Conservation (phyloP, 139 green algal species). For the Gonium pectorale region DNA sequence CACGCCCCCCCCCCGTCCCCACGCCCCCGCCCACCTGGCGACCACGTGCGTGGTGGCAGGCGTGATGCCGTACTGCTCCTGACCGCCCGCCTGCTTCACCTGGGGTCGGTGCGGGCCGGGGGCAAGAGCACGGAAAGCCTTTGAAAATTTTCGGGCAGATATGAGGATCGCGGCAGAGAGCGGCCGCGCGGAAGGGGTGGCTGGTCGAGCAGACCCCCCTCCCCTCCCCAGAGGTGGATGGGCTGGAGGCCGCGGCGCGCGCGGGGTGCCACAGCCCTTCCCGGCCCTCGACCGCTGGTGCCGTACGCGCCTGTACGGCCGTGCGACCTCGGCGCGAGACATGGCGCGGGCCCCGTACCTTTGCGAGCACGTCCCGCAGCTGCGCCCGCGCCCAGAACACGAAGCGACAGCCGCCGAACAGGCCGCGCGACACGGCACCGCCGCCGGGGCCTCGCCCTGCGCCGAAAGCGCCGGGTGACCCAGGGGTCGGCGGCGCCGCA, state of each 20-base stretch:
- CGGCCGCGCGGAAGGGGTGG: neutral
- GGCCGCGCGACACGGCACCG: neutral
- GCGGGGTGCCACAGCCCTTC: neutral
- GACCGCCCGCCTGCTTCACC: conserved; percentile 23
- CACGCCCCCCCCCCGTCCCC: too few relatives aligned
- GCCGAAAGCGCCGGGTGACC: too few relatives aligned
- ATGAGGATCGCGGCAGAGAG: neutral
- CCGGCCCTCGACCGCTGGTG: too few relatives aligned
- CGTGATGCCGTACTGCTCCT: conserved; percentile 16
- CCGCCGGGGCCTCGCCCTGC: neutral
- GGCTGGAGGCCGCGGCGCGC: neutral
- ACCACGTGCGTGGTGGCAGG: conserved; percentile 26
- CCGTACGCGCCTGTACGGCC: too few relatives aligned
- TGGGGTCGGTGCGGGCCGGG: neutral
- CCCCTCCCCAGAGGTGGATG: neutral
- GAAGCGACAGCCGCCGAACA: conserved; percentile 6
- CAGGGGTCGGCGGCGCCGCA: too few relatives aligned
- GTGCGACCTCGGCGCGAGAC: too few relatives aligned
- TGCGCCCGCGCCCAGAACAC: conserved; percentile 19
- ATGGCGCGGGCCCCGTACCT: too few relatives aligned
- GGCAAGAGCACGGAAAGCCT: neutral
- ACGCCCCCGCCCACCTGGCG: neutral
- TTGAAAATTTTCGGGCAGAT: neutral
- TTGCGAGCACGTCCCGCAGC: neutral
- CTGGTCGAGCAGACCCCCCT: neutral